Base-by-base conservation (phyloP, 495 filamentous ascomycete species). In the Penicillium paradoxum region DNA sequence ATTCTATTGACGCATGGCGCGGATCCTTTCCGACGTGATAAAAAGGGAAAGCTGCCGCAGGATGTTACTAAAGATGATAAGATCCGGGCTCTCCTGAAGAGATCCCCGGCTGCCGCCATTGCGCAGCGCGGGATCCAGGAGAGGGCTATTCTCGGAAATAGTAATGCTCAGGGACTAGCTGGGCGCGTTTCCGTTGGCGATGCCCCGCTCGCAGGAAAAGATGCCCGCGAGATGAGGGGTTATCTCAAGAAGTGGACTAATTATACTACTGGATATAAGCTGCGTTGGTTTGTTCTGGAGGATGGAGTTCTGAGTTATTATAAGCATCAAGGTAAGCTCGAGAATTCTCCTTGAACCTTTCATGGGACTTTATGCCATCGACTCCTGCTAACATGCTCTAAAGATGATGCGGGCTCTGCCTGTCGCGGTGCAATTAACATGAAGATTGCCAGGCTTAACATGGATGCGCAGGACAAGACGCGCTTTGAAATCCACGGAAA, bases 181-280 rank as follows among this genome's bases (percentile, higher is more conserved):
- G 73, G 75, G 7, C 75, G 80, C 37, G 73, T 74, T 0, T 71
- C 67, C 4, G 65, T 77, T 25, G 79, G 81, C 15, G 88, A 95
- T 56, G 75, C 78, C 24, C 68, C 75, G 8, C 72, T 90, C 49
- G 85, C 84, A 38, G 83, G 86, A 7, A 93, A 91, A 57, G 93
- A 98, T 54, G 83, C 86, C 9, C 82, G 91, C 39, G 93, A 97
- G 67, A 97, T 97, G 90, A 96, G 91, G 71, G 93, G 93, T 8
- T 98, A 97, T 66, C 74, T 98, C 51, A 96, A 96, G 68, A 98
- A 98, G 64, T 98, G 93, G 93, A 97, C 93, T 18, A 98, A 98
- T 61, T 98, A 98, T 67, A 90, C 91, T 8, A 89, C 84, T 62
- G 93, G 93, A 4, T 97, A 93, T 72, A 96, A 98, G 72, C 72